Evolutionary conservation across 2,329 filamentous ascomycete species (phyloP), one percentile per base, ranked within the genome.

Genomic region (Penicillium rolfsii): DNA sequence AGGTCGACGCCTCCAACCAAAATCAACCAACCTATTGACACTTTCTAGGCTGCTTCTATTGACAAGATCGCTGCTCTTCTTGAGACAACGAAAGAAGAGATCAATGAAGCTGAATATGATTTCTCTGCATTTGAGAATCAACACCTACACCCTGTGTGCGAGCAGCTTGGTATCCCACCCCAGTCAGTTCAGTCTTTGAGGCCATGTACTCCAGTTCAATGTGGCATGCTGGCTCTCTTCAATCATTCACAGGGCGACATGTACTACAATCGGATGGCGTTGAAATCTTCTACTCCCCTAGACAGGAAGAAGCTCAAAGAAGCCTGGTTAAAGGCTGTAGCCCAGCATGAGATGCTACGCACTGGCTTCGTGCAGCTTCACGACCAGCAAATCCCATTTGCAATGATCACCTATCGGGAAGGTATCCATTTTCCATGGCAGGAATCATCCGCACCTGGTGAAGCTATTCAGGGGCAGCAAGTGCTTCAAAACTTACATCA

Each of bases 151-250:
- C 49, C 64, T 3, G 65, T 84, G 9, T 70, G 77, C 30, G 38
- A 68, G 3, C 63, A 67, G 3, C 65, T 76, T 7, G 63, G 58
- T 1, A 63, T 84, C 9, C 53, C 73, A 7, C 40, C 67, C 5
- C 55, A 76, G 0, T 65, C 66, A 4, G 63, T 91, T 1, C 83
- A 89, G 64, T 78, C 82, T 1, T 71, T 95, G 4, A 81, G 90
- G 0, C 93, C 93, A 0, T 96, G 91, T 72, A 96, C 93, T 0
- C 82, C 89, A 0, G 80, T 93, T 0, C 93, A 97, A 69, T 84
- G 85, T 52, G 91, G 91, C 0, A 93, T 97, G 84, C 73, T 97
- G 53, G 87, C 87, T 0, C 87, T 91, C 19, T 96, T 90, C 64
- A 71, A 90, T 19, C 83, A 87, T 56, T 91, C 89, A 0, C 74